A percentile compares a stretch with the other conserved stretches of the same genome.
Evolutionary conservation across 805 yeast species (phyloP).

Genomic region (Metschnikowia aberdeeniae): DNA sequence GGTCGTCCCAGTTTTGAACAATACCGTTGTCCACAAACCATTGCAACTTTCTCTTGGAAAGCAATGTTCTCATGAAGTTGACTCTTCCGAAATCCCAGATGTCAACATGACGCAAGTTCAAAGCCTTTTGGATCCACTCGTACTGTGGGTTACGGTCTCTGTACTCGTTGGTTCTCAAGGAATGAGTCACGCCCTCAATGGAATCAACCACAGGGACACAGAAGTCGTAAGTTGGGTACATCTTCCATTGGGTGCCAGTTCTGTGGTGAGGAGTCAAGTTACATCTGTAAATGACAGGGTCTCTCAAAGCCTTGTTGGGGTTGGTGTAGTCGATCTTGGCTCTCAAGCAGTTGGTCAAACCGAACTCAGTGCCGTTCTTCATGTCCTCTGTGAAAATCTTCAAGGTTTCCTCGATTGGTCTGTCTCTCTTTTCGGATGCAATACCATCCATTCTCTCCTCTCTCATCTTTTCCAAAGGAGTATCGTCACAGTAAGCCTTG

Average conservation of each 20-base stretch:
- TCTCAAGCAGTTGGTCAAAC: conserved; percentile 87
- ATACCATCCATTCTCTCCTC: conserved; percentile 98
- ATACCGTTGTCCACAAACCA: conserved; percentile 95
- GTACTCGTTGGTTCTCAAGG: conserved; percentile 96
- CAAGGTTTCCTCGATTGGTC: conserved; percentile 89
- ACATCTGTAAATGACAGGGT: conserved; percentile 97
- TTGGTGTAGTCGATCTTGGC: conserved; percentile 94
- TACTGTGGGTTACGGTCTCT: conserved; percentile 98
- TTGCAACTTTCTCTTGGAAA: conserved; percentile 96
- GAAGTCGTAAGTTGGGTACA: conserved; percentile 98
- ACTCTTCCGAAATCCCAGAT: conserved; percentile 98
- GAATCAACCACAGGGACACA: conserved; percentile 97
- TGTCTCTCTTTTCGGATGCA: conserved; percentile 86
- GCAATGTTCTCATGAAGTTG: conserved; percentile 90
- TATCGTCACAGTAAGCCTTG: conserved; percentile 96
- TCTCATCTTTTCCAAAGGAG: conserved; percentile 92
- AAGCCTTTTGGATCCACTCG: conserved; percentile 87
- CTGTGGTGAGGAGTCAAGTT: conserved; percentile 97
- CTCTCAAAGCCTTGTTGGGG: conserved; percentile 91
- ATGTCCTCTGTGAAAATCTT: conserved; percentile 82
- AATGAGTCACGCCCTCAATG: conserved; percentile 95
- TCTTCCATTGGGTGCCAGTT: conserved; percentile 89
- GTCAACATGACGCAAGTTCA: conserved; percentile 84
- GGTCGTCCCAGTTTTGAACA: conserved; percentile 97
- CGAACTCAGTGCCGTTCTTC: conserved; percentile 91